phyloP scores from a whole-genome alignment of 106 monocot genomes.

The Cymbidium sinense region DNA sequence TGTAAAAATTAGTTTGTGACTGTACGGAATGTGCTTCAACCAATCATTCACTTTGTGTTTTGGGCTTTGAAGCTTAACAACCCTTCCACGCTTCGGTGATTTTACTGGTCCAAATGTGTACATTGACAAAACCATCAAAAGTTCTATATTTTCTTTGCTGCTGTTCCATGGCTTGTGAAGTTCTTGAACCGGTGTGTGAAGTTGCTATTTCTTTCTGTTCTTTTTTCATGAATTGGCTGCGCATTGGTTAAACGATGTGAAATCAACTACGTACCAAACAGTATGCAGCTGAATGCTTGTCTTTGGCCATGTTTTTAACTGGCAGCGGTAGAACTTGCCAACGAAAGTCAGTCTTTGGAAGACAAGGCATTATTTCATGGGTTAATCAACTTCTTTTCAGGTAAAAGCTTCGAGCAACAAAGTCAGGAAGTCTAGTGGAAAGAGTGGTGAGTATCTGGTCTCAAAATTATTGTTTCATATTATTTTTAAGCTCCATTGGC shows the following conservation, averaged over 20 bases:
- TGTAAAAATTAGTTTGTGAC: background rate
- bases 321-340: background rate
- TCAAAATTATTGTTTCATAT: background rate
- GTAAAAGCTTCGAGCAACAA: background rate
- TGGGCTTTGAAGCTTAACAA: background rate
- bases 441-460: conserved; percentile 3
- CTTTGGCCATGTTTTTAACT: background rate
- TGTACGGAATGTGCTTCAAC: background rate
- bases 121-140: background rate
- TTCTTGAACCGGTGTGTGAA: too few species aligned
- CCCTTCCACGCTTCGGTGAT: background rate
- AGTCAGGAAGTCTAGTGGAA: conserved; percentile 1
- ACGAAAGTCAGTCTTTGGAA: background rate
- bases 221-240: background rate
- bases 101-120: background rate
- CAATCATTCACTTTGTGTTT: too few species aligned
- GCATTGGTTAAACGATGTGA: background rate
- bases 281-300: background rate
- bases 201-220: background rate
- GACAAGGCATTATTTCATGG: background rate
- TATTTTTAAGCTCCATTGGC: background rate
- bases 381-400: conserved; percentile 1
- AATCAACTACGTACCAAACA: background rate
- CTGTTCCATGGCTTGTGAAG: too few species aligned
- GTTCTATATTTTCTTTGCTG: background rate